Evolutionary conservation across 192 early-diverging fungal species (phyloP).

Genomic region (Coemansia sp.): DNA sequence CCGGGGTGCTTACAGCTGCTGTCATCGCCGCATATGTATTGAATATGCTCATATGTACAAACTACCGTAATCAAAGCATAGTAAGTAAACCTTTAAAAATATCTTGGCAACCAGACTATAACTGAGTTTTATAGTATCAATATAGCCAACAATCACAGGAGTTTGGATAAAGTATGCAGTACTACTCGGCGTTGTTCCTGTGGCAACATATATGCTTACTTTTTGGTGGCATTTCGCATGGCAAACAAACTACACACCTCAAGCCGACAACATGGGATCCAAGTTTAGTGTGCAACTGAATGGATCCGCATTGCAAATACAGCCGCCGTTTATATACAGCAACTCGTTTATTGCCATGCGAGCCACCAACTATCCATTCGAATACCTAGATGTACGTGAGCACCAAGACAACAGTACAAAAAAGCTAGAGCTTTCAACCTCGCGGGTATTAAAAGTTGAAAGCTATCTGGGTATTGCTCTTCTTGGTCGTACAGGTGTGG

Average conservation of each 20-base stretch:
- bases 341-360: conserved; percentile 82
- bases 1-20: not conserved
- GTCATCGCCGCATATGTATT: not conserved
- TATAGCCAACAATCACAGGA: too few species aligned
- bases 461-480: not conserved
- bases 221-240: conserved; percentile 85
- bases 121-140: too few species aligned
- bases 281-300: conserved; percentile 79
- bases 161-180: not conserved
- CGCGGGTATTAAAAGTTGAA: not conserved
- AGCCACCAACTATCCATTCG: conserved; percentile 78
- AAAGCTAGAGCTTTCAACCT: not conserved
- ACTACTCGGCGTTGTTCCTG: conserved; percentile 55
- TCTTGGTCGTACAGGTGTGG: not conserved
- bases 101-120: too few species aligned
- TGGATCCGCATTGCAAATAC: conserved; percentile 71
- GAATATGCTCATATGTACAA: not conserved
- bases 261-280: conserved; percentile 90
- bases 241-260: conserved; percentile 70
- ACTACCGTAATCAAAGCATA: not conserved
- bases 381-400: conserved; percentile 67
- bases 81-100: not conserved
- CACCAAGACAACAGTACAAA: conserved; percentile 26
- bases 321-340: conserved; percentile 77
- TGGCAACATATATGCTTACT: conserved; percentile 67